A percentile compares a stretch with the other conserved stretches of the same genome.
Evolutionary conservation across 2,329 filamentous ascomycete genomes (phyloP).

Genomic region (Verticillium isaacii): DNA sequence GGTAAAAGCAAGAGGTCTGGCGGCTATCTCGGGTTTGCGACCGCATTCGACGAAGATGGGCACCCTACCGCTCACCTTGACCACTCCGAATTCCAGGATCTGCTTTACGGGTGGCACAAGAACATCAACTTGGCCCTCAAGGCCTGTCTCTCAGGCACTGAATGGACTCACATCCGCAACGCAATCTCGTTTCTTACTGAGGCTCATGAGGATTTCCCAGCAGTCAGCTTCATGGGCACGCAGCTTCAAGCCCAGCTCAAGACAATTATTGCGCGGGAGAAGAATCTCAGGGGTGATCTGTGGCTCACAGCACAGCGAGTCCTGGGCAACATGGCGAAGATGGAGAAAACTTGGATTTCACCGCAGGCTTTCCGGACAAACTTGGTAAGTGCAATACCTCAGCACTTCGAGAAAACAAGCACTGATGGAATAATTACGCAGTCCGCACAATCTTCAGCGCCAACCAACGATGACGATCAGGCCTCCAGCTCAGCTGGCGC

Average conservation of each 20-base stretch:
- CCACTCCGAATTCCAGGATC: conserved; percentile 79
- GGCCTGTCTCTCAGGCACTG: conserved; percentile 71
- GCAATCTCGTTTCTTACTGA: conserved; percentile 84
- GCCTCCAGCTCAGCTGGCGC: conserved; percentile 24
- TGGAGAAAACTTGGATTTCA: conserved; percentile 65
- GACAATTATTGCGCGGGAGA: conserved; percentile 60
- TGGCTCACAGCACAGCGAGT: conserved; percentile 69
- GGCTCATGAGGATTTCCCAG: conserved; percentile 78
- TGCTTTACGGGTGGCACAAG: conserved; percentile 88
- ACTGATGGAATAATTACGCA: conserved; percentile 31
- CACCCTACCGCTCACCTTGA: conserved; percentile 70
- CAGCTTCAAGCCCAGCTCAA: conserved; percentile 60
- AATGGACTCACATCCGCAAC: conserved; percentile 98
- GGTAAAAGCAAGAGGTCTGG: conserved; percentile 44
- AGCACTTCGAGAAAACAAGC: conserved; percentile 14
- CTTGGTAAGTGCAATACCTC: conserved; percentile 39
- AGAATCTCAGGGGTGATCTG: conserved; percentile 61
- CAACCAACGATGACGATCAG: conserved; percentile 32
- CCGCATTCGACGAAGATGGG: conserved; percentile 64
- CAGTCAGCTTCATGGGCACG: conserved; percentile 80
- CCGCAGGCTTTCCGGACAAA: conserved; percentile 68
- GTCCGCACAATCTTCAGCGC: conserved; percentile 28
- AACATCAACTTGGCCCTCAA: conserved; percentile 76
- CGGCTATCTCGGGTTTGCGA: conserved; percentile 65
- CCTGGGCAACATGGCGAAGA: conserved; percentile 63